phyloP scores from a whole-genome alignment of 2,329 filamentous ascomycete genomes.

The Penicillium concentricum region DNA sequence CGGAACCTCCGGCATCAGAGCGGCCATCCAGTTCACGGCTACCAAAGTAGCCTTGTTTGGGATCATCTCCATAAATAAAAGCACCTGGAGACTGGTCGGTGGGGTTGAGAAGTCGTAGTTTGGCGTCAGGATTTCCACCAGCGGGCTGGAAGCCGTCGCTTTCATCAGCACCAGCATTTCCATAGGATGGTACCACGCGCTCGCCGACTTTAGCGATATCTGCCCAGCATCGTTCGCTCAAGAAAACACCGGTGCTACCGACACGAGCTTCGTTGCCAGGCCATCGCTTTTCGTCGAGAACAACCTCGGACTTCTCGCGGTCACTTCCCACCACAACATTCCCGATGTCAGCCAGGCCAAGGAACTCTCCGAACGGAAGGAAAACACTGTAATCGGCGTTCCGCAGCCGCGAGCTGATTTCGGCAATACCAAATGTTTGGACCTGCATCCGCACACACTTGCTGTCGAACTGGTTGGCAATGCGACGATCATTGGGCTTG shows the following conservation, averaged over 20 bases:
- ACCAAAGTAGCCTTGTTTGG: slow-evolving; percentile 77
- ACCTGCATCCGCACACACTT: slow-evolving; percentile 95
- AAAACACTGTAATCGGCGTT: slow-evolving; percentile 96
- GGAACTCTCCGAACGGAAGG: slow-evolving; percentile 91
- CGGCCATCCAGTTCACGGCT: slow-evolving; percentile 75
- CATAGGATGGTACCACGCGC: slow-evolving; percentile 56
- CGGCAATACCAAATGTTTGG: slow-evolving; percentile 92
- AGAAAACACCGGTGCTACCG: slow-evolving; percentile 88
- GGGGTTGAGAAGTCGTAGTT: slow-evolving; percentile 55
- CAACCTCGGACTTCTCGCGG: slow-evolving; percentile 82
- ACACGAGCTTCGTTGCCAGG: slow-evolving; percentile 85
- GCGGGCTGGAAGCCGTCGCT: slow-evolving; percentile 60
- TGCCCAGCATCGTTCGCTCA: slow-evolving; percentile 94
- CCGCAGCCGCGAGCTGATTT: slow-evolving; percentile 89
- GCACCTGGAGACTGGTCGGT: slow-evolving; percentile 53
- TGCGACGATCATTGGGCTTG: slow-evolving; percentile 94
- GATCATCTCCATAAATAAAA: slow-evolving; percentile 70
- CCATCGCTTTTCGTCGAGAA: slow-evolving; percentile 93
- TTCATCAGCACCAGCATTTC: slow-evolving; percentile 56
- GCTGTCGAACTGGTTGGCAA: slow-evolving; percentile 98
- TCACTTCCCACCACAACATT: slow-evolving; percentile 87
- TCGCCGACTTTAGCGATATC: slow-evolving; percentile 78
- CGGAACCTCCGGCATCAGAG: slow-evolving; percentile 90
- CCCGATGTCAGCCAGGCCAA: slow-evolving; percentile 82
- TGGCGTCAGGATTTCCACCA: slow-evolving; percentile 50